Conservation (phyloP, 2,329 filamentous ascomycete genomes). For the Septoria petroselini region DNA sequence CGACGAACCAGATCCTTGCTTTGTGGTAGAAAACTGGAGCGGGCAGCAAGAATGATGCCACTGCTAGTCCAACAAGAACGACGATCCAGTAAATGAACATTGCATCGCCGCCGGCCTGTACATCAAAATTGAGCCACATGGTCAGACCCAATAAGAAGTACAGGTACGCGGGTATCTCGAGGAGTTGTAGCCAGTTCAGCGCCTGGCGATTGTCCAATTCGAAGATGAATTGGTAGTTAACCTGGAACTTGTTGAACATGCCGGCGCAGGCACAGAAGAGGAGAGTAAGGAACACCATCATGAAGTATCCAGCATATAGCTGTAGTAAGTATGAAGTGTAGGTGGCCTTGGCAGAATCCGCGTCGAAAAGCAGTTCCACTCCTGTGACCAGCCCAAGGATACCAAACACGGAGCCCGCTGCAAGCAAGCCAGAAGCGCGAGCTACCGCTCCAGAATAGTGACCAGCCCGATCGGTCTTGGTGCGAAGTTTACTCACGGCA, state of each 20-base stretch:
- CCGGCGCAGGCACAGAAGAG: constrained; percentile 84
- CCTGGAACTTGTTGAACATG: constrained; percentile 76
- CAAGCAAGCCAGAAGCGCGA: constrained; percentile 52
- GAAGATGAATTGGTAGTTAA: constrained; percentile 88
- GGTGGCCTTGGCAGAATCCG: constrained; percentile 23
- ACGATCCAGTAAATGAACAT: constrained; percentile 87
- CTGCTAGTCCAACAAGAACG: constrained; percentile 67
- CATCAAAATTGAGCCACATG: constrained; percentile 85
- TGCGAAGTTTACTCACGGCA: constrained; percentile 80
- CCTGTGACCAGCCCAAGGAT: constrained; percentile 46
- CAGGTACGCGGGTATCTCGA: constrained; percentile 83
- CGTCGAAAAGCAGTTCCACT: constrained; percentile 18
- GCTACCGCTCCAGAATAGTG: constrained; percentile 60
- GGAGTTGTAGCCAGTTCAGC: constrained; percentile 83
- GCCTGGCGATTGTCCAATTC: constrained; percentile 82
- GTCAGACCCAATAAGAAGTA: constrained; percentile 71
- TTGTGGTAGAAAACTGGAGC: constrained; percentile 69
- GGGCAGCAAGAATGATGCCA: constrained; percentile 69
- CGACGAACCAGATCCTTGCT: constrained; percentile 80
- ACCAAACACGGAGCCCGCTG: constrained; percentile 44
- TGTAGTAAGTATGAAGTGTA: constrained; percentile 44
- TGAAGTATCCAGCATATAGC: constrained; percentile 89
- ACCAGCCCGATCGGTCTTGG: constrained; percentile 58
- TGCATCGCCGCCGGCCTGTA: constrained; percentile 56
- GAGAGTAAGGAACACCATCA: constrained; percentile 74